Base-by-base conservation (phyloP, 2,329 filamentous ascomycete species). In the Plectosphaerella plurivora region DNA sequence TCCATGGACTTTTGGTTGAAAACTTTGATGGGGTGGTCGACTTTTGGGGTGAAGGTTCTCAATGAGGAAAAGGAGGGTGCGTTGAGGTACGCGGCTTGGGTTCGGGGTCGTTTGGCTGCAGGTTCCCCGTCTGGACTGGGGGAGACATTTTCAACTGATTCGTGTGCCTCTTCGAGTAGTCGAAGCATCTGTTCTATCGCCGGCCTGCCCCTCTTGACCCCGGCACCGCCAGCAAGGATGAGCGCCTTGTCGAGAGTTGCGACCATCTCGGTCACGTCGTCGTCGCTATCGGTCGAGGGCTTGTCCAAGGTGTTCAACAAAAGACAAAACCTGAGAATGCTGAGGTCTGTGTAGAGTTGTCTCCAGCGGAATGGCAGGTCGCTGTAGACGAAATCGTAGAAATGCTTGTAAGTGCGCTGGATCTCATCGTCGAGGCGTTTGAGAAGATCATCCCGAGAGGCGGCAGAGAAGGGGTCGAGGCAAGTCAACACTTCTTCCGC, bases 221-320 rank as follows among this genome's bases (percentile, higher is more conserved):
- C 74, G 1, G 82, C 81, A 0, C 80, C 87, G 1, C 88, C 89
- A 0, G 89, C 82, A 51, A 91, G 79, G 45, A 96, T 89, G 45
- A 95, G 69, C 0, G 88, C 86, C 66, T 85, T 83, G 61, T 97
- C 92, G 2, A 97, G 76, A 16, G 15, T 28, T 15, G 33, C 10
- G 5, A 37, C 16, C 46, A 25, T 22, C n/a, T 16, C 6, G 41
- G n/a, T 20, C 11, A 12, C 16, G 2, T 18, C 12, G 20, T 35
- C n/a, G 25, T 20, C 20, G 5, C 22, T 15, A 14, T 22, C 15
- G 8, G 6, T 12, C 5, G 14, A 15, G 37, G 10, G 6, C n/a
- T 41, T 14, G 18, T 41, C 37, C 28, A 33, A 12, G n/a, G 4
- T 20, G 9, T 2, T 44, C n/a, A 18, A 10, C 4, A 44, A n/a